Conservation (phyloP, 257 asterid genomes). For the Fraxinus cuspidata region DNA sequence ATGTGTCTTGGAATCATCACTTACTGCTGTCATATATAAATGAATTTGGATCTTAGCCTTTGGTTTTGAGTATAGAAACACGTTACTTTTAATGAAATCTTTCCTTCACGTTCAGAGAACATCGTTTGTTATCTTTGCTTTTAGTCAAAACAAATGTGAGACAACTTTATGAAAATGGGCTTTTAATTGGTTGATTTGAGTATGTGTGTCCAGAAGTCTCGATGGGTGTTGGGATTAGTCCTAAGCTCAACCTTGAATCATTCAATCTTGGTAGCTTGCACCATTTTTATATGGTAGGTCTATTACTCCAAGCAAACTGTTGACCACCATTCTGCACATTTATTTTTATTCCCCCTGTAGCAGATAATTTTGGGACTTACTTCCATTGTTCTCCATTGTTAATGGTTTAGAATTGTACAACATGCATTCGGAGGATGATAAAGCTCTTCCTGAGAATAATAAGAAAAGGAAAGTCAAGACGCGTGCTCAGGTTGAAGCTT, state of each 20-base stretch:
- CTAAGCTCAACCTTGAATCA: neutral
- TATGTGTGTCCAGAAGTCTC: neutral
- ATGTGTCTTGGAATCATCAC: neutral
- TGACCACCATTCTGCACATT: slow-evolving; percentile 1
- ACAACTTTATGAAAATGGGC: neutral
- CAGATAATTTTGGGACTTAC: slow-evolving; percentile 5
- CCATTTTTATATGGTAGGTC: neutral
- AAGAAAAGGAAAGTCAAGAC: slow-evolving; percentile 71
- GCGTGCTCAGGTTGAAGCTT: slow-evolving; percentile 64
- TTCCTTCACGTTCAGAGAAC: neutral
- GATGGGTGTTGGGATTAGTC: neutral
- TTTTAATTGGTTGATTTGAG: slow-evolving; percentile 2
- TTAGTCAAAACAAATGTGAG: neutral
- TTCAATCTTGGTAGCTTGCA: neutral
- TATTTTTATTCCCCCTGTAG: slow-evolving; percentile 16
- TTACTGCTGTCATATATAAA: neutral
- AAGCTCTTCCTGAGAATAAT: slow-evolving; percentile 57
- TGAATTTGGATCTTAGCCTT: no score
- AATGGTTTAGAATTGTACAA: slow-evolving; percentile 43
- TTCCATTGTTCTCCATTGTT: slow-evolving; percentile 20
- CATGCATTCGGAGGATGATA: slow-evolving; percentile 69
- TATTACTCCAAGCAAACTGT: slow-evolving; percentile 3
- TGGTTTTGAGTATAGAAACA: slow-evolving; percentile 2
- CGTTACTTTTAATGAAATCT: neutral
- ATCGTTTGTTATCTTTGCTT: neutral